A percentile compares a stretch with the other conserved stretches of the same genome.
Conservation (phyloP, 805 yeast genomes). For the Candida verbasci region DNA sequence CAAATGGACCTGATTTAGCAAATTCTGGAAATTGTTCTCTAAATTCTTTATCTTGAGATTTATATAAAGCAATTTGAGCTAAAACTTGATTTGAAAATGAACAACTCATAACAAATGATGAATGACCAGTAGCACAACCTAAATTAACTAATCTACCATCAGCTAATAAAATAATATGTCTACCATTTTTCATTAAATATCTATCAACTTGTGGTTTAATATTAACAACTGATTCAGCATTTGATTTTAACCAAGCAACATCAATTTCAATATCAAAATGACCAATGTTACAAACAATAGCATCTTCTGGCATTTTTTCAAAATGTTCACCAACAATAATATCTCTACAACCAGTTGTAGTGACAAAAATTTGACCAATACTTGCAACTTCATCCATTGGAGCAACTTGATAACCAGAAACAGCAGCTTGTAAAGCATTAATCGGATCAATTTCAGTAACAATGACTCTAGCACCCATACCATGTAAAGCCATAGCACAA, state of each 20-base stretch:
- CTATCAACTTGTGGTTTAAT: conserved; percentile 99
- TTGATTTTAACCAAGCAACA: conserved; percentile 96
- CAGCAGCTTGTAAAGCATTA: conserved; percentile 99
- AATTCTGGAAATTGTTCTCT: conserved; percentile 81
- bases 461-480: conserved; percentile 99
- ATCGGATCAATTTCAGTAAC: conserved; percentile 98
- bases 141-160: conserved; percentile 99
- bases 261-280: conserved; percentile 99
- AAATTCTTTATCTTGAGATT: conserved; percentile 77
- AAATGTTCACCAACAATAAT: conserved; percentile 89
- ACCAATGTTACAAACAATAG: conserved; percentile 99
- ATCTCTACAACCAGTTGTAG: conserved; percentile 99
- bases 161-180: conserved; percentile 92
- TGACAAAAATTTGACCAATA: conserved; percentile 94
- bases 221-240: conserved; percentile 90
- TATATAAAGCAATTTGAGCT: conserved; percentile 97
- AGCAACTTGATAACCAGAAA: conserved; percentile 95
- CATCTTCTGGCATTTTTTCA: conserved; percentile 94
- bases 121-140: conserved; percentile 99
- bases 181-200: conserved; percentile 82
- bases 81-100: conserved; percentile 99
- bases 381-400: conserved; percentile 93
- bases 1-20: conserved; percentile 87
- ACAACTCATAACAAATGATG: conserved; percentile 98
- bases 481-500: conserved; percentile 97